These are phyloP conservation scores for Cymodocea nodosa DNA, from an alignment of 116 monocot species.

Conservation along the genomic window DNA sequence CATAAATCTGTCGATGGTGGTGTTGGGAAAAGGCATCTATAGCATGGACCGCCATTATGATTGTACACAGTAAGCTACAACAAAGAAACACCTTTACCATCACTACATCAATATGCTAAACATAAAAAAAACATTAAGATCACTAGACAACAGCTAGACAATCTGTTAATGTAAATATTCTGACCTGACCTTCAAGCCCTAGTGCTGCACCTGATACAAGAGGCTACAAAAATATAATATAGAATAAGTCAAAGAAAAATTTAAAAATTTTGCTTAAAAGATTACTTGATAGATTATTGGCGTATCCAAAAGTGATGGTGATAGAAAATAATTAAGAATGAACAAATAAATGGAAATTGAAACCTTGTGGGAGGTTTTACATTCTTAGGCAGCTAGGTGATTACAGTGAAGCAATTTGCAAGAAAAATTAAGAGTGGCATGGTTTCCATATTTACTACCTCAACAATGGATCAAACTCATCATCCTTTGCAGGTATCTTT, in stretches of 20 bases:
- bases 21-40: slow-evolving; percentile 93
- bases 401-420: too few species aligned
- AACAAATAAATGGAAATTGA: too few species aligned
- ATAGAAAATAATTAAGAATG: too few species aligned
- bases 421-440: too few species aligned
- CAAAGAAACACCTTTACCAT: neutral
- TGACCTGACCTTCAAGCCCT: slow-evolving; percentile 95
- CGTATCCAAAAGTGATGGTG: too few species aligned
- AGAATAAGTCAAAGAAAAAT: neutral
- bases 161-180: slow-evolving; percentile 1
- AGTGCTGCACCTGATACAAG: slow-evolving; percentile 95
- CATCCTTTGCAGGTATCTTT: too few species aligned
- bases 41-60: slow-evolving; percentile 92
- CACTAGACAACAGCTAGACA: neutral
- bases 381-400: too few species aligned
- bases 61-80: slow-evolving; percentile 89
- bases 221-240: slow-evolving; percentile 42
- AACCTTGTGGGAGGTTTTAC: too few species aligned
- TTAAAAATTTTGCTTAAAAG: too few species aligned
- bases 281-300: too few species aligned
- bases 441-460: too few species aligned
- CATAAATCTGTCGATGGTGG: slow-evolving; percentile 88
- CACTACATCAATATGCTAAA: neutral
- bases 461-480: too few species aligned
- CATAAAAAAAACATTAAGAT: neutral